phyloP scores from a whole-genome alignment of 371 early-diverging fungal genomes.

The Chytridiales sp. region DNA sequence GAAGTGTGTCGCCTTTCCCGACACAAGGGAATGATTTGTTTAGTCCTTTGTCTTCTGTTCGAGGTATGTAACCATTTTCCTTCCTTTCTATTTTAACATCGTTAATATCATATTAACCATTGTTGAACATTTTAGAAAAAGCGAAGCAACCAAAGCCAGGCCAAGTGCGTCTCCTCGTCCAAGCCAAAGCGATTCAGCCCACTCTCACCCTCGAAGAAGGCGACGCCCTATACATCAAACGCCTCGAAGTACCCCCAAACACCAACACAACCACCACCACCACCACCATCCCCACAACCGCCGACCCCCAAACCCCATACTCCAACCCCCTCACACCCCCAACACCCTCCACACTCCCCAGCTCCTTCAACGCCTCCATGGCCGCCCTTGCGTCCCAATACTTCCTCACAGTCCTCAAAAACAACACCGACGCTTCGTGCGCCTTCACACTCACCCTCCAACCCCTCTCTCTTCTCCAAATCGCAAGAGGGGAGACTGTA shows the following conservation, averaged over 20 bases:
- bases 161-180: conserved; percentile 36
- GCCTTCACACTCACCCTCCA: conserved; percentile 23
- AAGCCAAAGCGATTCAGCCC: conserved; percentile 41
- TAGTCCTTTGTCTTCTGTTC: neutral
- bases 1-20: conserved; percentile 25
- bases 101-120: neutral
- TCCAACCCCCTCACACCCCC: neutral
- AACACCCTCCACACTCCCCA: neutral
- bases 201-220: conserved; percentile 29
- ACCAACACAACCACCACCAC: neutral
- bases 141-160: too few species aligned
- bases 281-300: neutral
- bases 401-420: conserved; percentile 21
- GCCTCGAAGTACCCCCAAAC: neutral
- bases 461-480: conserved; percentile 12
- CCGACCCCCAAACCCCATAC: too few species aligned
- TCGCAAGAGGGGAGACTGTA: conserved; percentile 20
- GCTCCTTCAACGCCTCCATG: neutral
- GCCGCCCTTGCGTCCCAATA: neutral
- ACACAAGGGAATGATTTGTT: neutral
- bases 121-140: neutral
- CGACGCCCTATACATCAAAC: neutral
- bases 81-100: neutral
- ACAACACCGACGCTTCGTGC: conserved; percentile 37
- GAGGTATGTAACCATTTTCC: too few species aligned